Percentiles rank a stretch among this genome's conserved stretches.
phyloP scores from a whole-genome alignment of 2,329 filamentous ascomycete genomes.

The Purpureocillium lavendulum region DNA sequence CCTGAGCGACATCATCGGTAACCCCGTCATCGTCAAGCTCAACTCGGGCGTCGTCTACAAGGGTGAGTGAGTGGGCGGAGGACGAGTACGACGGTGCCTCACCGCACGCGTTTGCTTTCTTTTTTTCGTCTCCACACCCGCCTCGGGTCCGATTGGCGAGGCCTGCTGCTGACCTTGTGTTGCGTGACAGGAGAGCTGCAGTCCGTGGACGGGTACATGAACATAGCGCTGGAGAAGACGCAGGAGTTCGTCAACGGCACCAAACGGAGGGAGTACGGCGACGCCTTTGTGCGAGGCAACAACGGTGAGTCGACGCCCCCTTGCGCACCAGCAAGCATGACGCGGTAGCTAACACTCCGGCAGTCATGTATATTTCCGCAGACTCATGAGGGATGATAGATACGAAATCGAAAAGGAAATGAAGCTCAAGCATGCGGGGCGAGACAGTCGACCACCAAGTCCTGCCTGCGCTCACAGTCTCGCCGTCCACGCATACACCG shows the following conservation, averaged over 20 bases:
- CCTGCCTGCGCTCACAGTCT: conserved; percentile 32
- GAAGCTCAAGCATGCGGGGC: no score
- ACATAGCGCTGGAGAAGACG: conserved; percentile 95
- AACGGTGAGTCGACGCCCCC: conserved; percentile 56
- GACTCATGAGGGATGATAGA: conserved; percentile 33
- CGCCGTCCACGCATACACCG: conserved; percentile 55
- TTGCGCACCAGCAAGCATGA: neutral
- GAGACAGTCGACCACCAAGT: no score
- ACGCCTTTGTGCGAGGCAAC: conserved; percentile 93
- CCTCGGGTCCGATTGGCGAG: no score
- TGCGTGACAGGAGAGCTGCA: conserved; percentile 72
- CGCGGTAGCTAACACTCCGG: conserved; percentile 7
- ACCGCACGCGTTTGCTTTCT: no score
- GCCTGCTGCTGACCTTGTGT: conserved; percentile 8
- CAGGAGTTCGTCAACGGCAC: conserved; percentile 84
- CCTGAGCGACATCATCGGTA: conserved; percentile 87
- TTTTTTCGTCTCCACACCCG: no score
- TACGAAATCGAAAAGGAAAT: conserved; percentile 1
- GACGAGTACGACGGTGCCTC: no score
- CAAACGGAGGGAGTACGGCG: conserved; percentile 76
- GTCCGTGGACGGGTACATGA: conserved; percentile 99
- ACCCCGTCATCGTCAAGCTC: conserved; percentile 89
- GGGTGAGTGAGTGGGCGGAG: conserved; percentile 56
- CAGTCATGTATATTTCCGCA: conserved; percentile 65
- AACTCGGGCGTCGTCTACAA: conserved; percentile 99